Conservation (phyloP, 106 monocot genomes). For the Narthecium ossifragum region DNA sequence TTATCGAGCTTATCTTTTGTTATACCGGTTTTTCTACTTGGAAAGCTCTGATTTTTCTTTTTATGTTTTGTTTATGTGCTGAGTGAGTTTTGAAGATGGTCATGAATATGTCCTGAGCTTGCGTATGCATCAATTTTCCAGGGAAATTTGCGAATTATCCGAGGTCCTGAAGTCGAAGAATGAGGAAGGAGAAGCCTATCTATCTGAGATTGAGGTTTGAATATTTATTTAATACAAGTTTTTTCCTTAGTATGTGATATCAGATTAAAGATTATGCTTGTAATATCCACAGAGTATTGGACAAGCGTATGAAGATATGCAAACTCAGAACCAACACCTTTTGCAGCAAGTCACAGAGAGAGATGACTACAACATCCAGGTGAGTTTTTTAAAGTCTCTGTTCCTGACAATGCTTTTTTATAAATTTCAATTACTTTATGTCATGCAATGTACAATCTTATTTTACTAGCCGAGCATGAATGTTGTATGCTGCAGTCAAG, state of each 20-base stretch:
- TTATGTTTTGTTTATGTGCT: no score
- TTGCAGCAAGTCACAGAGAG: conserved; percentile 89
- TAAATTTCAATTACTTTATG: no score
- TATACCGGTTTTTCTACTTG: no score
- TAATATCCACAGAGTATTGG: conserved; percentile 75
- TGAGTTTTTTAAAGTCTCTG: no score
- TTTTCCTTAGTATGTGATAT: neutral
- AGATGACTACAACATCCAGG: conserved; percentile 97
- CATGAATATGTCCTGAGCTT: no score
- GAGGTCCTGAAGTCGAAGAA: conserved; percentile 70
- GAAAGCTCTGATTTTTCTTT: no score
- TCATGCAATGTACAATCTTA: no score
- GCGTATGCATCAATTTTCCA: conserved; percentile 11
- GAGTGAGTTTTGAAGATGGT: no score
- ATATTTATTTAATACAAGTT: neutral
- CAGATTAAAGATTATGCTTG: neutral
- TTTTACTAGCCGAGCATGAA: no score
- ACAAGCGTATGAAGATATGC: conserved; percentile 92
- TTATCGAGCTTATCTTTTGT: no score
- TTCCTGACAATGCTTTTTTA: no score
- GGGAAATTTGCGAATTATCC: conserved; percentile 56
- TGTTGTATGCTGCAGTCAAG: no score
- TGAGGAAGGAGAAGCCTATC: conserved; percentile 86
- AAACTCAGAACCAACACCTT: conserved; percentile 79
- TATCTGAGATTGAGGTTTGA: conserved; percentile 86